Evolutionary conservation across 129 eudicot species (phyloP), one percentile per base, ranked within the genome.

Genomic region (Cynara cardunculus): DNA sequence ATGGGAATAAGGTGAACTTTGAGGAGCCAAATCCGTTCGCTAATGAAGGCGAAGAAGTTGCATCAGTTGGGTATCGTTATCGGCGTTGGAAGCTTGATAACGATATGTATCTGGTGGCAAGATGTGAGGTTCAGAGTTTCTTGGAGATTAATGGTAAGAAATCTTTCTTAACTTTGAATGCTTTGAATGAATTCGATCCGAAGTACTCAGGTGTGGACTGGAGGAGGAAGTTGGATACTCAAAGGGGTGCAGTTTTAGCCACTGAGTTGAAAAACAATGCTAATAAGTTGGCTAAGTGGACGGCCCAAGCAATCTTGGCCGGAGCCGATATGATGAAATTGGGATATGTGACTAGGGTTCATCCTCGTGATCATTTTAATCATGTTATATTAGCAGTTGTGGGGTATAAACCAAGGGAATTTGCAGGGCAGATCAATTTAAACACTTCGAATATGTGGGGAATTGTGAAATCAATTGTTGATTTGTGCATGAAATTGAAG

Each of bases 221-320:
- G 98, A 93, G 95, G 82, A 91, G 90, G 94, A 93, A 91, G 89
- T 82, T 93, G 76, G 98, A 93, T 84, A 91, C 98, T 10, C 98
- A 93, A 73, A 84, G 98, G 34, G 98, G 98, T 73, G 97, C 98
- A 12, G 98, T 93, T 25, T 85, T 91, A 85, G 97, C 98, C 0
- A 93, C 98, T 12, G 98, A 93, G 34, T 88, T 91, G 94, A 93
- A 93, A 87, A 93, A 93, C 78, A 93, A 93, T 85, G 92, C 97
- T 4, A 91, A 93, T 74, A 93, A 93, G 88, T 61, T 93, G 27
- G 98, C 98, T 0, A 93, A 91, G 66, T 93, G 98, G 98, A 91
- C 98, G 2, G 93, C 94, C 0, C 97, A 93, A 75, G 88, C 98
- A 0, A 82, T 93, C 7, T 85, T 91, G 85, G 93, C 88, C 5